Percentiles rank a stretch among this genome's conserved stretches.
Evolutionary conservation across 2,329 filamentous ascomycete genomes (phyloP).

Genomic region (Claviceps citrina): DNA sequence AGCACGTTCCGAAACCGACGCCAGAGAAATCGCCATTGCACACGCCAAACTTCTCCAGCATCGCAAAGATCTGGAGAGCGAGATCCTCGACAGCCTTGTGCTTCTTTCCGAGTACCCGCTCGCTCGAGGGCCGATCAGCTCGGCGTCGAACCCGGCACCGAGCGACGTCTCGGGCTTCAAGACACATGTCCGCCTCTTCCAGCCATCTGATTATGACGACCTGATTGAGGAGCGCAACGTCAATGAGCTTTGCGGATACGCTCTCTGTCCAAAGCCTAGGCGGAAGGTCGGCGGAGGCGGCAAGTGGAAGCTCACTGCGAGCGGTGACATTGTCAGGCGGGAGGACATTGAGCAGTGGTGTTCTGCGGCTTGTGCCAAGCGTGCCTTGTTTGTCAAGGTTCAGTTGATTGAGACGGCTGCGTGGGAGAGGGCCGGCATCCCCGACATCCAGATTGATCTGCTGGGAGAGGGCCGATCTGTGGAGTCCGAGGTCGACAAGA

Average conservation of each 20-base stretch:
- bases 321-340: conserved; percentile 45
- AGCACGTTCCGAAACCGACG: conserved; percentile 20
- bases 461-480: conserved; percentile 47
- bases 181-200: conserved; percentile 53
- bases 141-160: conserved; percentile 33
- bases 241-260: conserved; percentile 68
- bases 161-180: conserved; percentile 53
- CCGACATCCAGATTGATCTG: conserved; percentile 42
- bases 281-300: conserved; percentile 39
- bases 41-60: conserved; percentile 73
- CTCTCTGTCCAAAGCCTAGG: conserved; percentile 55
- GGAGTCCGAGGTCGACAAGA: conserved; percentile 27
- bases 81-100: conserved; percentile 59
- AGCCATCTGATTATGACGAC: conserved; percentile 78
- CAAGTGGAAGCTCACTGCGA: conserved; percentile 50
- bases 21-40: conserved; percentile 53
- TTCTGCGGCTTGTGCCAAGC: conserved; percentile 58
- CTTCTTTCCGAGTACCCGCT: conserved; percentile 48
- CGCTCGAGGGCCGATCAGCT: conserved; percentile 16
- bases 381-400: conserved; percentile 73
- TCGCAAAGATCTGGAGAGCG: conserved; percentile 60
- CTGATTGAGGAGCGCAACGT: conserved; percentile 81
- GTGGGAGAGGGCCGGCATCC: conserved; percentile 58
- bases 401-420: conserved; percentile 75
- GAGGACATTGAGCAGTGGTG: conserved; percentile 79